A percentile compares a stretch with the other conserved stretches of the same genome.
phyloP scores from a whole-genome alignment of 2,329 filamentous ascomycete genomes.

The Bipolaris oryzae region DNA sequence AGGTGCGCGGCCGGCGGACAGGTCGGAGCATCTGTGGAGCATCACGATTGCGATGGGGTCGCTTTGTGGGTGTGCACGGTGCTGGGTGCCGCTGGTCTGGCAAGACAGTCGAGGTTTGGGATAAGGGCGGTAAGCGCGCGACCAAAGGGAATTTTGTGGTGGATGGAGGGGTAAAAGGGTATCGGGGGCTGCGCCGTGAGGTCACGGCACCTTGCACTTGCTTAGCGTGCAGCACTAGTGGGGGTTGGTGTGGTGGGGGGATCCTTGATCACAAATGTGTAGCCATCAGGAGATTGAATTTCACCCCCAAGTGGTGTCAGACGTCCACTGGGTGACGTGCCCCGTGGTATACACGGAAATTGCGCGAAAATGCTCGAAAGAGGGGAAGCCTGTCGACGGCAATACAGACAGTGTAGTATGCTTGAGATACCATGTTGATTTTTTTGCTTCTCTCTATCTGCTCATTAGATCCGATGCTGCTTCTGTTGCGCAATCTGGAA shows the following conservation, averaged over 20 bases:
- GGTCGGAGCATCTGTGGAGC: background rate
- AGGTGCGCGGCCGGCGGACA: too few species aligned
- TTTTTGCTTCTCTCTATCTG: constrained; percentile 10
- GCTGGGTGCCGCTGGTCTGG: background rate
- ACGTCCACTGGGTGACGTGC: background rate
- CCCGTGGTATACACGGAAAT: background rate
- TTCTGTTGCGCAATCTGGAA: constrained; percentile 6
- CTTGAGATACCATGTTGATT: constrained; percentile 8
- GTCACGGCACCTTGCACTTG: constrained; percentile 15
- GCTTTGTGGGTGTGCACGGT: background rate
- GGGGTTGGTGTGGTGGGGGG: constrained; percentile 10
- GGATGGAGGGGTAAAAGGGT: constrained; percentile 11
- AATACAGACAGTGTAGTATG: background rate
- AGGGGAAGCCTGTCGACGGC: background rate
- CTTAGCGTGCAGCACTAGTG: constrained; percentile 16
- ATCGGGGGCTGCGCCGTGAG: constrained; percentile 15
- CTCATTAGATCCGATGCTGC: constrained; percentile 14
- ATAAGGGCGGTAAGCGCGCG: constrained; percentile 17
- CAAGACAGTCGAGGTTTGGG: background rate
- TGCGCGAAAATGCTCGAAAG: background rate
- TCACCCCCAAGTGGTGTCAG: background rate
- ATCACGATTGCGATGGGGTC: background rate
- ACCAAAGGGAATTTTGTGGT: constrained; percentile 6
- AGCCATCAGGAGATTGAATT: constrained; percentile 1
- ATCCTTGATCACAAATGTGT: constrained; percentile 6